Evolutionary conservation across 805 yeast species (phyloP).

Genomic region (Yarrowia sp.): DNA sequence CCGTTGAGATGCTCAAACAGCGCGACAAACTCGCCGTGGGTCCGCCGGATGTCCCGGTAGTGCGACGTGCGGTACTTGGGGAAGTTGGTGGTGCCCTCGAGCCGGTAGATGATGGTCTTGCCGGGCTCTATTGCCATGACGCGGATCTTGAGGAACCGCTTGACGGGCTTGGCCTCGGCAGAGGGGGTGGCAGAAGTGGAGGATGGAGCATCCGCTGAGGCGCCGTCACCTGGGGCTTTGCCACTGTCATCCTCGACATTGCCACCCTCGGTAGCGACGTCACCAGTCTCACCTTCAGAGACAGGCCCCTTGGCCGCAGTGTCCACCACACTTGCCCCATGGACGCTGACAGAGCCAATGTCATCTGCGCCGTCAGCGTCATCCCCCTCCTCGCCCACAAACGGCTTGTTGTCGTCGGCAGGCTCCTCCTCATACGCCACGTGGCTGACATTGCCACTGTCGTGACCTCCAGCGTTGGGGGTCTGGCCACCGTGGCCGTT

Average conservation of each 20-base stretch:
- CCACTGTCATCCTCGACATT: not conserved
- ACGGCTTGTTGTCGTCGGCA: slow-evolving; percentile 34
- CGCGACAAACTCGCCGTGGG: slow-evolving; percentile 76
- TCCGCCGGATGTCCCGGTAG: slow-evolving; percentile 79
- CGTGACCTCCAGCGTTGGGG: not conserved
- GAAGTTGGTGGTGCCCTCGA: slow-evolving; percentile 71
- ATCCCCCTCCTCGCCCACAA: slow-evolving; percentile 16
- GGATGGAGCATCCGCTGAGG: not conserved
- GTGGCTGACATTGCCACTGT: not conserved
- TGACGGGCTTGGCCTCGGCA: slow-evolving; percentile 8
- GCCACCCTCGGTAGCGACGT: too few relatives aligned
- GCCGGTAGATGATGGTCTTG: slow-evolving; percentile 68
- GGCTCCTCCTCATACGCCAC: slow-evolving; percentile 2
- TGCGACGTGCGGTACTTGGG: slow-evolving; percentile 75
- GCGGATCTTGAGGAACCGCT: slow-evolving; percentile 25
- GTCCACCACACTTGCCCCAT: not conserved
- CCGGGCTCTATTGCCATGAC: slow-evolving; percentile 58
- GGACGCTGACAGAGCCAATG: slow-evolving; percentile 39
- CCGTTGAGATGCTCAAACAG: slow-evolving; percentile 79
- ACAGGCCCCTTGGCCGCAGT: too few relatives aligned
- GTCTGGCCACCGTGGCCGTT: not conserved
- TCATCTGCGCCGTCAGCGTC: slow-evolving; percentile 41
- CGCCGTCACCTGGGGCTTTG: not conserved
- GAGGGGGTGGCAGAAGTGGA: slow-evolving; percentile 6
- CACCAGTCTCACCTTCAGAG: too few relatives aligned